A percentile compares a stretch with the other conserved stretches of the same genome.
Evolutionary conservation across 2,329 filamentous ascomycete species (phyloP).

Genomic region (Pseudogymnoascus sp.): DNA sequence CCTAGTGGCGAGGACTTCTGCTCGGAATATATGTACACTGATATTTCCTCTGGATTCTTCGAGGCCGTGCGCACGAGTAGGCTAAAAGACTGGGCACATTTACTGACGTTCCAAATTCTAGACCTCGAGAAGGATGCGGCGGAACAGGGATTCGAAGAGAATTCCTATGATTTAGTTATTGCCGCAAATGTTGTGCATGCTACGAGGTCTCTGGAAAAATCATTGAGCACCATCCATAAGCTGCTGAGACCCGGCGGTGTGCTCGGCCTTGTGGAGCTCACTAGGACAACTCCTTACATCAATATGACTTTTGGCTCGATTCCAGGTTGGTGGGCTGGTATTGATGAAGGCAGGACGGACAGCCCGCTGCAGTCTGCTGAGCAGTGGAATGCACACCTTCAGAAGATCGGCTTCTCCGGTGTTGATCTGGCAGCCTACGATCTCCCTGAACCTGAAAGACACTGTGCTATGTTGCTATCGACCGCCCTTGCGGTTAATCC

Average conservation of each 20-base stretch:
- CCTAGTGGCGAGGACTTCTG: constrained; percentile 9
- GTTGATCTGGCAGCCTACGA: constrained; percentile 20
- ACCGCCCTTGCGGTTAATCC: neutral
- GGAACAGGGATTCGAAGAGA: constrained; percentile 26
- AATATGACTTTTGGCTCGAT: neutral
- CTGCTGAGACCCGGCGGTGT: constrained; percentile 22
- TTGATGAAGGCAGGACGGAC: constrained; percentile 12
- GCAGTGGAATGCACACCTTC: constrained; percentile 13
- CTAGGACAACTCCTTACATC: neutral
- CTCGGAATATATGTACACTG: constrained; percentile 18
- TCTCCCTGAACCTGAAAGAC: neutral
- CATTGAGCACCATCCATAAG: constrained; percentile 19
- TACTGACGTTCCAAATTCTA: constrained; percentile 14
- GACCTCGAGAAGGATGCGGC: constrained; percentile 24
- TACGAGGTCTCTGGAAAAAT: constrained; percentile 21
- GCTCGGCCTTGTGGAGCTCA: constrained; percentile 19
- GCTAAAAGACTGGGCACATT: neutral
- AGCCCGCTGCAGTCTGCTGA: constrained; percentile 6
- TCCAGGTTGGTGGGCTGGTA: constrained; percentile 8
- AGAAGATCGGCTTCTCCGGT: constrained; percentile 24
- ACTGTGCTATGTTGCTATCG: neutral
- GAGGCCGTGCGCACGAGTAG: constrained; percentile 14
- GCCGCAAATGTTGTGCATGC: constrained; percentile 33
- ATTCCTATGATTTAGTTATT: constrained; percentile 31
- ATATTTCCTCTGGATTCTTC: constrained; percentile 26